These are phyloP conservation scores for Phyllosticta citrichinensis DNA, from an alignment of 2,329 filamentous ascomycete species.

Conservation along the genomic window DNA sequence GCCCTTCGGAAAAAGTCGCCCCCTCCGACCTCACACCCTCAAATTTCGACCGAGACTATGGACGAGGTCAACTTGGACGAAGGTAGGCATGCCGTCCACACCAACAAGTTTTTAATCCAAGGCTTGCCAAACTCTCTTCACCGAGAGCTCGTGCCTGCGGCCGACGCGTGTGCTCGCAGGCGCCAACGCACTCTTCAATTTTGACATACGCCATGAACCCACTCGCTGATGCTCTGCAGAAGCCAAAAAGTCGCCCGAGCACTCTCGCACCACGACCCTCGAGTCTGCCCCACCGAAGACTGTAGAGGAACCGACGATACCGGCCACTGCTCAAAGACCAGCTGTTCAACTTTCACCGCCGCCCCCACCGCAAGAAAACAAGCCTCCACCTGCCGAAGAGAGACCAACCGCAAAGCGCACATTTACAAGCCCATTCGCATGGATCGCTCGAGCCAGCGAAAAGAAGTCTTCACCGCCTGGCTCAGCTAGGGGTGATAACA, in stretches of 20 bases:
- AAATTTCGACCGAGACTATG: slow-evolving; percentile 35
- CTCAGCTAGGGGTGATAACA: slow-evolving; percentile 32
- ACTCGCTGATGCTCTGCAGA: slow-evolving; percentile 8
- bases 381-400: slow-evolving; percentile 25
- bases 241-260: slow-evolving; percentile 9
- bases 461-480: slow-evolving; percentile 50
- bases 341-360: slow-evolving; percentile 43
- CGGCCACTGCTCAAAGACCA: slow-evolving; percentile 39
- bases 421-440: slow-evolving; percentile 78
- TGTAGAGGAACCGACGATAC: slow-evolving; percentile 1
- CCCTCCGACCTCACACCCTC: neutral
- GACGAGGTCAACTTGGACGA: slow-evolving; percentile 55
- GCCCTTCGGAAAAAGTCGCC: slow-evolving; percentile 9
- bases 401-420: slow-evolving; percentile 46
- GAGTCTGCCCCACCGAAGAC: slow-evolving; percentile 3
- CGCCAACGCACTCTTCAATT: neutral
- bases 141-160: neutral
- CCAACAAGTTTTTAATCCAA: neutral
- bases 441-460: slow-evolving; percentile 58
- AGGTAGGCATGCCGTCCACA: slow-evolving; percentile 35
- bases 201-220: neutral
- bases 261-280: slow-evolving; percentile 7
- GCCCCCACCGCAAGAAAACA: slow-evolving; percentile 21
- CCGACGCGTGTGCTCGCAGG: neutral
- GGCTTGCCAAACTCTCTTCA: neutral